Base-by-base conservation (phyloP, 345 rosid genomes). In the Acer saccharum region DNA sequence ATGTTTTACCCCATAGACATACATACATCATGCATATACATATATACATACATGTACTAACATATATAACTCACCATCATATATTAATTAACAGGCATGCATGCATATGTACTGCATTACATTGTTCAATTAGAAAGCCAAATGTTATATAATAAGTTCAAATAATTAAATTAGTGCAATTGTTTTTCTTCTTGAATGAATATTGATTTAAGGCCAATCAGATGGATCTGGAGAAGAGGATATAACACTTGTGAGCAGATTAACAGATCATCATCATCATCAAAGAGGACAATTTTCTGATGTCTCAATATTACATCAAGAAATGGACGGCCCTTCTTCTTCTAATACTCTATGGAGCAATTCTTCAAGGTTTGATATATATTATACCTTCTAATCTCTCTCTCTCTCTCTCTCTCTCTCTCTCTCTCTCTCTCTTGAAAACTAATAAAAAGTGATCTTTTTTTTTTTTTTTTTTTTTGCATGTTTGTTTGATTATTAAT, bases 171-270 rank as follows among this genome's bases (percentile, higher is more conserved):
- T 14, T 52, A 54, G n/a, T 55, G 17, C 78, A n/a, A 65, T 55
- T 61, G 20, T 29, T 55, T 64, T 74, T 10, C 20, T 68, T 13
- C 60, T 6, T 65, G 2, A 43, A 43, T 43, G 46, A 43, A 43
- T 35, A 35, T 68, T 77, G 27, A 60, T 25, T 60, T 27, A 72
- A 87, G 88, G 89, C 27, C 84, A 84, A 79, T 80, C 95, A 77
- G 97, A 91, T 83, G 97, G 93, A 75, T 90, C 93, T 41, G 94
- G 92, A 64, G 95, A 93, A 73, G 95, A 93, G 72, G 94, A 91
- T 75, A 78, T 85, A 66, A 85, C 88, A 16, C 86, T 85, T 6
- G 78, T 84, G 69, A 91, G 82, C 32, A 86, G 79, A 32, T 79
- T 74, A 71, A 79, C 44, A 77, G 89, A 83, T 52, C 77, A 87